Base-by-base conservation (phyloP, 2,329 filamentous ascomycete species). In the Sporothrix sp. region DNA sequence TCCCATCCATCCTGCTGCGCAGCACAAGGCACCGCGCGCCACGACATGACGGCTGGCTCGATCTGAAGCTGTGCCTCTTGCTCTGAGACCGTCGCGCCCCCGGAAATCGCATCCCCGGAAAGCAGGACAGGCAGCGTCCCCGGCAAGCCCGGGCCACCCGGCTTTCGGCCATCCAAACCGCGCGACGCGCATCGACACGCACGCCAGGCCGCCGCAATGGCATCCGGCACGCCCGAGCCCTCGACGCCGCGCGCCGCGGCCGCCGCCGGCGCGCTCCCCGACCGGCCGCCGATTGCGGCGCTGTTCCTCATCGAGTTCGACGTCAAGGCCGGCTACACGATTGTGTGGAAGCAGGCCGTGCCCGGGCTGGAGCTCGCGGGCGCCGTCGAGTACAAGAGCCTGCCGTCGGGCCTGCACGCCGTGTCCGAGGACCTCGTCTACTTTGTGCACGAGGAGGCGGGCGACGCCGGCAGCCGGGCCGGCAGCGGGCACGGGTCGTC, bases 291-390 rank as follows among this genome's bases (percentile, higher is more conserved):
- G 48, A 79, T 91, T 61, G 83, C 84, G 35, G 88, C 88, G 28
- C 75, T 94, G 32, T 95, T 95, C 66, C 75, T 95, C 56, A 91
- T 95, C 67, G 81, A 86, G 63, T 95, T 95, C 70, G 89, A 95
- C 68, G 85, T 91, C 69, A 93, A 90, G 66, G 84, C 88, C 61
- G 89, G 89, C 71, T 95, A 84, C 68, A 95, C 88, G 40, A 85
- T 97, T 62, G 80, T 81, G 32, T 97, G 93, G 93, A 88, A 94
- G 66, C 81, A 79, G 58, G 79, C 84, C 11, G 68, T 80, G 1
- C 73, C 81, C 13, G 82, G 79, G 44, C 75, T 91, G 68, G 74
- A 78, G 66, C 77, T 97, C 44, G 87, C 95, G 59, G 88, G 88
- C 50, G 81, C 85, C 21, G 88, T 96, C 61, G 93, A 98, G 68